Conservation (phyloP, 257 asterid genomes). For the Fraxinus excelsior region DNA sequence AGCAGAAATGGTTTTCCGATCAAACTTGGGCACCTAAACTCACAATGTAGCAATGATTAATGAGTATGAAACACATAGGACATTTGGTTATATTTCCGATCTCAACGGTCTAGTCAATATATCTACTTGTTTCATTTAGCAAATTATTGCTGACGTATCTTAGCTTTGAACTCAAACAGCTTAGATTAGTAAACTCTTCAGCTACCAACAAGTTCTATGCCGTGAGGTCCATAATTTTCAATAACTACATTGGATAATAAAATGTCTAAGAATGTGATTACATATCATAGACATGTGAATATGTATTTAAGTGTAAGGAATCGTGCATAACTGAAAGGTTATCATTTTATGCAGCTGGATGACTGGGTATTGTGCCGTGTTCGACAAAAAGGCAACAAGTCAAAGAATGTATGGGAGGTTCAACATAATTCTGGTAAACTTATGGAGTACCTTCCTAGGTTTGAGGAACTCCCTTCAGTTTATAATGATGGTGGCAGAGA, state of each 20-base stretch:
- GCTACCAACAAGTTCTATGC: background rate
- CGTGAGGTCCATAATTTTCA: too few relatives aligned
- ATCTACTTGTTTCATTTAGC: background rate
- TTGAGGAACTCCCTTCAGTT: conserved; percentile 30
- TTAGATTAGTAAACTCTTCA: background rate
- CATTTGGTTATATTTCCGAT: background rate
- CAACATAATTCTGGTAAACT: conserved; percentile 23
- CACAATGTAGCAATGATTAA: background rate
- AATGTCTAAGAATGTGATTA: background rate
- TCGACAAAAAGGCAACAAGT: conserved; percentile 71
- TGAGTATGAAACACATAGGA: background rate
- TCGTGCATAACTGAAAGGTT: background rate
- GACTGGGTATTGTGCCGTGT: conserved; percentile 71
- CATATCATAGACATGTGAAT: background rate
- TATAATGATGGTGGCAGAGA: conserved; percentile 24
- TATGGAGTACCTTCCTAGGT: conserved; percentile 15
- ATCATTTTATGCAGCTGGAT: conserved; percentile 49
- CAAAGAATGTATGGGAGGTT: conserved; percentile 46
- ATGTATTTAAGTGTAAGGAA: background rate
- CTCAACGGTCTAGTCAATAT: background rate
- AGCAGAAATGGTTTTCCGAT: background rate
- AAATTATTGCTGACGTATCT: background rate
- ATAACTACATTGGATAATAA: too few relatives aligned
- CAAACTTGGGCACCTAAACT: background rate
- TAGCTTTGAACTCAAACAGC: background rate